Evolutionary conservation across 2,329 filamentous ascomycete species (phyloP).

Genomic region (Trichophyton verrucosum): DNA sequence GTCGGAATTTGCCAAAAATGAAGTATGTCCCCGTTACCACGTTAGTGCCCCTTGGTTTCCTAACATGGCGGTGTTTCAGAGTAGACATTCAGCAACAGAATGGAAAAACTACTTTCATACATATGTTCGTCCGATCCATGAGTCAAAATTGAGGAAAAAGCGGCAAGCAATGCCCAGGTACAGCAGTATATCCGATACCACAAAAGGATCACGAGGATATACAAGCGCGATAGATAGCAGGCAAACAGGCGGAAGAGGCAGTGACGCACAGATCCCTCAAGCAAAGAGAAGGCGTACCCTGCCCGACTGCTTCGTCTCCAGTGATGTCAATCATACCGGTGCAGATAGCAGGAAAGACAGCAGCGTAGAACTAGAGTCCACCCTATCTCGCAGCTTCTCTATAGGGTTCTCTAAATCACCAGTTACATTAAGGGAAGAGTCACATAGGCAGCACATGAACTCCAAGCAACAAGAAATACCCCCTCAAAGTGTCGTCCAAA

Average conservation of each 20-base stretch:
- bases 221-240: too few species aligned
- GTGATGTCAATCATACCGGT: neutral
- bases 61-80: neutral
- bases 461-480: neutral
- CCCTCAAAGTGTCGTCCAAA: neutral
- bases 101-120: slow-evolving; percentile 12
- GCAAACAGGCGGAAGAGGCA: neutral
- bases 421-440: neutral
- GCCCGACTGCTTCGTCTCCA: neutral
- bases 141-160: neutral
- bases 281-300: neutral
- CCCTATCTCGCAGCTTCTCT: neutral
- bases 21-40: slow-evolving; percentile 8
- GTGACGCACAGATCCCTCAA: neutral
- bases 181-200: neutral
- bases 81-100: slow-evolving; percentile 8
- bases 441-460: neutral
- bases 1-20: slow-evolving; percentile 15
- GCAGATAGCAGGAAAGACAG: neutral
- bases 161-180: neutral
- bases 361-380: neutral
- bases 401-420: neutral
- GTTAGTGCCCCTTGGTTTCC: too few species aligned
- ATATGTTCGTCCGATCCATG: slow-evolving; percentile 9
- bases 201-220: neutral